These are phyloP conservation scores for Triadica sebifera DNA, from an alignment of 345 rosid genomes.

Conservation along the genomic window DNA sequence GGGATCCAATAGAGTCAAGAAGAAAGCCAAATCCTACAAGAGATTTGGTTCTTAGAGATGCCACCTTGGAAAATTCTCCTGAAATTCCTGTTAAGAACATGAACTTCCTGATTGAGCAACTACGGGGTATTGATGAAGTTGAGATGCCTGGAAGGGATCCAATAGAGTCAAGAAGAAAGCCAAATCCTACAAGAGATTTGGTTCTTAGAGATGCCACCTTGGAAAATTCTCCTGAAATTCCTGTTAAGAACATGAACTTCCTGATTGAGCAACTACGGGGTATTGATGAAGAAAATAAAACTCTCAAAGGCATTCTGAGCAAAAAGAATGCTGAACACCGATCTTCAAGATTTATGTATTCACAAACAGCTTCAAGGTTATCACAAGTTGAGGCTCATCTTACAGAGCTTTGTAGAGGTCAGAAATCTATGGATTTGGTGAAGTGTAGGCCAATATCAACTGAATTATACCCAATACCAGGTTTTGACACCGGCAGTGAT, in stretches of 20 bases:
- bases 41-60: conserved; percentile 51
- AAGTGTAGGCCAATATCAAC: conserved; percentile 26
- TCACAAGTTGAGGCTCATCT: conserved; percentile 43
- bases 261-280: conserved; percentile 52
- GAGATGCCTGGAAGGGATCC: neutral
- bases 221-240: conserved; percentile 38
- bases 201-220: conserved; percentile 38
- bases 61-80: conserved; percentile 19
- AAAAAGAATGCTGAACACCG: conserved; percentile 54
- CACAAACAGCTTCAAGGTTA: conserved; percentile 50
- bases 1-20: conserved; percentile 34
- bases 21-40: conserved; percentile 41
- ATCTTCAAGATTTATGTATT: conserved; percentile 49
- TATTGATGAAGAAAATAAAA: conserved; percentile 73
- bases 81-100: conserved; percentile 44
- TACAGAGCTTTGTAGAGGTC: conserved; percentile 27
- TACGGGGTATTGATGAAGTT: conserved; percentile 61
- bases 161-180: conserved; percentile 41
- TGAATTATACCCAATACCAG: conserved; percentile 27
- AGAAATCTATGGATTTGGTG: conserved; percentile 33
- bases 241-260: conserved; percentile 38
- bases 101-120: conserved; percentile 49
- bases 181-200: conserved; percentile 46
- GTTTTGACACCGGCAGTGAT: conserved; percentile 44
- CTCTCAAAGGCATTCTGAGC: conserved; percentile 56